Conservation (phyloP, 2,329 filamentous ascomycete genomes). For the Dothiorella sarmentorum region DNA sequence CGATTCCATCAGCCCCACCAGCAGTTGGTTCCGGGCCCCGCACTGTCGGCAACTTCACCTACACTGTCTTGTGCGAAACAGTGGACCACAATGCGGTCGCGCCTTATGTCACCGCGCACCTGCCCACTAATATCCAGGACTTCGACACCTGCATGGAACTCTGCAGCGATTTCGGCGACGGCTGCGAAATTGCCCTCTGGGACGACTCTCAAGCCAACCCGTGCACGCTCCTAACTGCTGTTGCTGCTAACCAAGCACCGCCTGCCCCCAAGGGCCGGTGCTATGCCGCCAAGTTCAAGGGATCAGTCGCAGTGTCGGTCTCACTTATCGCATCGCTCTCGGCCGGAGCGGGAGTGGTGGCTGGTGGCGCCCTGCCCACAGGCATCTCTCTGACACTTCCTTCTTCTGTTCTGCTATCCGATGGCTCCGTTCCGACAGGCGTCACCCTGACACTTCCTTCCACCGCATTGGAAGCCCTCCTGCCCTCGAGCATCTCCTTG, state of each 20-base stretch:
- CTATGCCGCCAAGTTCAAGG: background rate
- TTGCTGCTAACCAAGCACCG: background rate
- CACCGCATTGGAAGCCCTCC: background rate
- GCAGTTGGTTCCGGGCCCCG: background rate
- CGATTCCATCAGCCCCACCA: background rate
- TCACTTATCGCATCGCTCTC: background rate
- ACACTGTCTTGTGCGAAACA: background rate
- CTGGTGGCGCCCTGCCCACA: background rate
- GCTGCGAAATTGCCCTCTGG: conserved; percentile 6
- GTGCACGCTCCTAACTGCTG: background rate
- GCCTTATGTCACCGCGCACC: background rate
- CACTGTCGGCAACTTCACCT: background rate
- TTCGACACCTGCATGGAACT: background rate
- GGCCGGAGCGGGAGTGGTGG: background rate
- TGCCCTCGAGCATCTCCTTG: too few species aligned
- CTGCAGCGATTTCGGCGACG: background rate
- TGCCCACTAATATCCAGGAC: background rate
- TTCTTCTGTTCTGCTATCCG: too few species aligned
- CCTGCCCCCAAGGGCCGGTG: background rate
- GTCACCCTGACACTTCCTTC: background rate
- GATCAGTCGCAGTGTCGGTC: background rate
- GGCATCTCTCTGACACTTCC: background rate
- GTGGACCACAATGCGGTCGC: background rate
- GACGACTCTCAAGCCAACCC: background rate
- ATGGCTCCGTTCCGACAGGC: too few species aligned